Percentiles rank a stretch among this genome's conserved stretches.
Conservation (phyloP, 345 rosid genomes). For the Hevea brasiliensis region DNA sequence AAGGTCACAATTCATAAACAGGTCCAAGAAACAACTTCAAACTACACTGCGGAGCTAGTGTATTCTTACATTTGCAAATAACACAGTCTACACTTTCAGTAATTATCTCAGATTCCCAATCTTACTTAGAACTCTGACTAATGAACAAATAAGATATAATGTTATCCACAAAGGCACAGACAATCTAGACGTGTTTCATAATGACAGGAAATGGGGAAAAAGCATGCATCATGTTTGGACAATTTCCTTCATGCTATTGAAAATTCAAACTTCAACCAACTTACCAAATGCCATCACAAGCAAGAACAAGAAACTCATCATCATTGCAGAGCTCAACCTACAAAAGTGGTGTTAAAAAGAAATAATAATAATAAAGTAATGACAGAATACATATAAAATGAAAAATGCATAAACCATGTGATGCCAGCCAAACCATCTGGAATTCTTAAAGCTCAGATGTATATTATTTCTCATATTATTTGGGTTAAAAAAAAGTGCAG, state of each 20-base stretch:
- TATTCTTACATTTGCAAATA: too few relatives aligned
- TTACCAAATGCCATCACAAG: slow-evolving; percentile 98
- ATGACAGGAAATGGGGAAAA: neutral
- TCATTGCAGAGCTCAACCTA: slow-evolving; percentile 94
- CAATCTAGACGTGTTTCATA: neutral
- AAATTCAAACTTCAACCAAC: neutral
- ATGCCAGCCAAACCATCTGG: neutral
- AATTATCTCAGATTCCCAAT: neutral
- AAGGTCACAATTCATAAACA: too few relatives aligned
- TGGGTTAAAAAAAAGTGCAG: neutral
- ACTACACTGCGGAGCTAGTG: neutral
- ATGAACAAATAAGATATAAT: neutral
- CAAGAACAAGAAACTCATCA: slow-evolving; percentile 87
- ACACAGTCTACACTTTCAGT: too few relatives aligned
- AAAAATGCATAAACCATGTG: neutral
- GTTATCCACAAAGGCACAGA: neutral
- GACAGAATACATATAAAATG: neutral
- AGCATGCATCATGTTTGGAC: neutral
- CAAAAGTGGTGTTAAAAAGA: slow-evolving; percentile 4
- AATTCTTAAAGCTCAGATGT: slow-evolving; percentile 1
- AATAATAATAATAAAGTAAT: neutral
- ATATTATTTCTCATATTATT: neutral
- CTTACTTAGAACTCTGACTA: neutral
- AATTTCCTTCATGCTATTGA: neutral
- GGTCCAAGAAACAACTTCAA: neutral